Base-by-base conservation (phyloP, 2,329 filamentous ascomycete species). In the Colletotrichum tropicale region DNA sequence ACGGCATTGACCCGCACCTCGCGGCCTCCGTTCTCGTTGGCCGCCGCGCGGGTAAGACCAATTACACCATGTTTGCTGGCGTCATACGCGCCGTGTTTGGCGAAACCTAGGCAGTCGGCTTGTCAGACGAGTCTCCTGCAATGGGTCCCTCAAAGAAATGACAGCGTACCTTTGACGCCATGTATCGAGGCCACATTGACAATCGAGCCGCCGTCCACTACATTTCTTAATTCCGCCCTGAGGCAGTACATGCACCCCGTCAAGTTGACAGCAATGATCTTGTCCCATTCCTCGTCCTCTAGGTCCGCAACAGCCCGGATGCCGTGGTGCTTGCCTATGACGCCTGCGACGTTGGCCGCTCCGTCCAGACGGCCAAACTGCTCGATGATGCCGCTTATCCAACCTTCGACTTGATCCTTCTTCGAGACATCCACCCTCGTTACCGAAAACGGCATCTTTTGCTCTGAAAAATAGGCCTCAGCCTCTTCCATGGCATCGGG, bases 161-260 rank as follows among this genome's bases (percentile, higher is more conserved):
- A 24, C 43, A 24, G 60, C n/a, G 60, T 80, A 78, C 82, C 81
- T 26, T 85, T 81, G 34, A 83, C 81, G 66, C 90, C 90, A 48
- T 89, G 87, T 38, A 89, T 88, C 60, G 88, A 91, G 30, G 88
- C 85, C 32, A 89, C 85, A 79, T 91, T 92, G 70, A 93, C 91
- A 79, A 93, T 91, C 75, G 90, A 91, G 9, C 90, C 90, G 3
- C 88, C 86, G 8, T 86, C 81, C 26, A 84, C 83, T 64, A 91
- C 86, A 55, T 85, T 85, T 48, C 80, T 80, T 56, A 89, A 82
- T 81, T 88, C 82, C 36, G 86, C 87, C 52, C 88, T 84, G 77
- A 89, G 77, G 76, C 87, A 89, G 79, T 89, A 87, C 87, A 89
- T 89, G 55, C 84, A 86, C n/a, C 88, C 88, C 10, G 87, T 89